A percentile compares a stretch with the other conserved stretches of the same genome.
These are phyloP conservation scores for Phytophthora pseudosyringae DNA, from an alignment of 352 stramenopile species.

Conservation along the genomic window DNA sequence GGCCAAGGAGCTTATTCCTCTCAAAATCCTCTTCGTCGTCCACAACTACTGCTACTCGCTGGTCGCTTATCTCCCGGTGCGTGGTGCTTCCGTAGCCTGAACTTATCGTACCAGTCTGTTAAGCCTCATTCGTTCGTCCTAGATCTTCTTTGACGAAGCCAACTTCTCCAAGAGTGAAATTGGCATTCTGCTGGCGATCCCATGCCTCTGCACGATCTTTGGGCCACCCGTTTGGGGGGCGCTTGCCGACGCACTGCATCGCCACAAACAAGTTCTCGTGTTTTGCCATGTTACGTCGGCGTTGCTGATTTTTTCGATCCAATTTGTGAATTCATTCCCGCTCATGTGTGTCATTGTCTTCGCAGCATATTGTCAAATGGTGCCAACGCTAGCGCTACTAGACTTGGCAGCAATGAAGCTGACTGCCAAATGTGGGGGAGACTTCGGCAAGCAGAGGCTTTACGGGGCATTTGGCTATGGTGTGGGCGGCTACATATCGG, in stretches of 20 bases:
- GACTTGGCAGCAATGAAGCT: slow-evolving; percentile 60
- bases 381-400: slow-evolving; percentile 46
- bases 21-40: slow-evolving; percentile 31
- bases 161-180: slow-evolving; percentile 60
- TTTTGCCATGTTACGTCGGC: slow-evolving; percentile 48
- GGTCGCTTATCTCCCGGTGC: slow-evolving; percentile 17
- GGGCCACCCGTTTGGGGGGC: slow-evolving; percentile 56
- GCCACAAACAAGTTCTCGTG: slow-evolving; percentile 53
- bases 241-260: slow-evolving; percentile 48
- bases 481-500: slow-evolving; percentile 50
- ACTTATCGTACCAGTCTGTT: background rate
- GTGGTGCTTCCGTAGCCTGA: background rate
- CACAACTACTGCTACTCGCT: slow-evolving; percentile 37
- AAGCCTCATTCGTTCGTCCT: background rate
- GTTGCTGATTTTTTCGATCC: slow-evolving; percentile 51
- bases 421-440: slow-evolving; percentile 45
- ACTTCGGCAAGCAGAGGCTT: slow-evolving; percentile 67
- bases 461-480: slow-evolving; percentile 64
- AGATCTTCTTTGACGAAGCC: slow-evolving; percentile 34
- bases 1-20: slow-evolving; percentile 28
- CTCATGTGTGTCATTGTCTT: slow-evolving; percentile 45
- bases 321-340: slow-evolving; percentile 45
- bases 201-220: slow-evolving; percentile 50
- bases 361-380: slow-evolving; percentile 46
- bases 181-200: slow-evolving; percentile 55